Conservation (phyloP, 148 eudicot genomes). For the Pouteria glomerata region DNA sequence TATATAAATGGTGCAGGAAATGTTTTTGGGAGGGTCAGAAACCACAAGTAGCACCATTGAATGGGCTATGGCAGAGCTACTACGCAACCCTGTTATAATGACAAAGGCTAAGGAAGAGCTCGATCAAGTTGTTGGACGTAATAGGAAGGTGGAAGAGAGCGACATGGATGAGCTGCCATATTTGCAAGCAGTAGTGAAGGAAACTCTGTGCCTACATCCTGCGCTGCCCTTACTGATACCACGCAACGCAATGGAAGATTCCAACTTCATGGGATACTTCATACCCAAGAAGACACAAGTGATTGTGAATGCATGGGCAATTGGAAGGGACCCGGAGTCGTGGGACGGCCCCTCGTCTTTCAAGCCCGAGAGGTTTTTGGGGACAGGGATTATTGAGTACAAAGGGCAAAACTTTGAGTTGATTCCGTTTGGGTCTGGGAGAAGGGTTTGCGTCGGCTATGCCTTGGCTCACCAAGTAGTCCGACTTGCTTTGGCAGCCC, state of each 20-base stretch:
- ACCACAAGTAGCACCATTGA: constrained; percentile 26
- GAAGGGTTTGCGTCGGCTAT: constrained; percentile 23
- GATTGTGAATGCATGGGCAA: constrained; percentile 23
- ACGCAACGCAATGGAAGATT: constrained; percentile 21
- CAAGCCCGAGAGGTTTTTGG: constrained; percentile 30
- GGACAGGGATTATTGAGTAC: constrained; percentile 12
- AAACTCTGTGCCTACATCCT: constrained; percentile 27
- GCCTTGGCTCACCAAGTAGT: constrained; percentile 22
- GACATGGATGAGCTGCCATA: constrained; percentile 23
- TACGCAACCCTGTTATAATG: constrained; percentile 18
- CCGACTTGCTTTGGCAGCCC: constrained; percentile 18
- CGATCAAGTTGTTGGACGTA: constrained; percentile 9
- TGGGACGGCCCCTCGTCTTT: constrained; percentile 24
- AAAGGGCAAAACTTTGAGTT: constrained; percentile 32
- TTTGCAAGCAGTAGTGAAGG: constrained; percentile 28
- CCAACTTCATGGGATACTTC: constrained; percentile 20
- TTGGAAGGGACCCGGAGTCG: constrained; percentile 24
- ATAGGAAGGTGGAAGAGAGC: constrained; percentile 13
- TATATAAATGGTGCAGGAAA: constrained; percentile 22
- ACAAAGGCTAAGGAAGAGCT: constrained; percentile 21
- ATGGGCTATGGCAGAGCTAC: constrained; percentile 27
- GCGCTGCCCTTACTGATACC: constrained; percentile 24
- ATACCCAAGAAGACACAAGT: constrained; percentile 28
- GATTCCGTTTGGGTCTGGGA: constrained; percentile 32
- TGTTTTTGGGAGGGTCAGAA: constrained; percentile 30